Percentiles rank a stretch among this genome's conserved stretches.
These are phyloP conservation scores for Colletotrichum sojae DNA, from an alignment of 2,329 filamentous ascomycete species.

Conservation along the genomic window DNA sequence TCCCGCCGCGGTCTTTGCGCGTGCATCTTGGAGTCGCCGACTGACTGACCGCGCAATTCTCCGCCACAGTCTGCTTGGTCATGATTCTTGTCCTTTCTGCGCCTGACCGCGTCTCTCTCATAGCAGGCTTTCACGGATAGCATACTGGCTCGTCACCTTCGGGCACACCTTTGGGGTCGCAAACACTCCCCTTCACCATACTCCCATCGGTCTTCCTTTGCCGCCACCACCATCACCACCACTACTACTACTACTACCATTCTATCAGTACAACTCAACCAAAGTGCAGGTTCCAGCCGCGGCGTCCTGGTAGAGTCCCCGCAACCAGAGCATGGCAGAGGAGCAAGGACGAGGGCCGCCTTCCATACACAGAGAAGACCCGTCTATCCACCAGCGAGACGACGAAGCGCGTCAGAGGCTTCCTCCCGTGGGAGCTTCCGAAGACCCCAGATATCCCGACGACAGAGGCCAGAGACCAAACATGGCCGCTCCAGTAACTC, in stretches of 20 bases:
- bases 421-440: conserved; percentile 31
- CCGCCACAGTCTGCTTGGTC: conserved; percentile 30
- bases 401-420: conserved; percentile 39
- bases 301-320: conserved; percentile 31
- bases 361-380: conserved; percentile 41
- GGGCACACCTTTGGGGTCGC: conserved; percentile 1
- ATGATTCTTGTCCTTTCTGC: conserved; percentile 38
- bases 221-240: neutral
- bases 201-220: neutral
- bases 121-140: conserved; percentile 30
- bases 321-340: conserved; percentile 43
- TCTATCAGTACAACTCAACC: conserved; percentile 15
- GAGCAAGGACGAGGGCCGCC: conserved; percentile 43
- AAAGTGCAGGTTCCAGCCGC: conserved; percentile 29
- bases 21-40: conserved; percentile 7
- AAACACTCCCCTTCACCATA: neutral
- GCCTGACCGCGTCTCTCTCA: conserved; percentile 24
- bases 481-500: conserved; percentile 62
- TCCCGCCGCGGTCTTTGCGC: conserved; percentile 7
- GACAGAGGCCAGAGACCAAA: conserved; percentile 56
- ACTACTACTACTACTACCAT: neutral
- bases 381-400: conserved; percentile 36
- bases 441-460: conserved; percentile 49
- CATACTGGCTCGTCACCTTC: conserved; percentile 7
- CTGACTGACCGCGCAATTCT: conserved; percentile 19